Percentiles rank a stretch among this genome's conserved stretches.
Evolutionary conservation across 73 alveolate genomes (phyloP).

Genomic region (Paramecium biaurelia): DNA sequence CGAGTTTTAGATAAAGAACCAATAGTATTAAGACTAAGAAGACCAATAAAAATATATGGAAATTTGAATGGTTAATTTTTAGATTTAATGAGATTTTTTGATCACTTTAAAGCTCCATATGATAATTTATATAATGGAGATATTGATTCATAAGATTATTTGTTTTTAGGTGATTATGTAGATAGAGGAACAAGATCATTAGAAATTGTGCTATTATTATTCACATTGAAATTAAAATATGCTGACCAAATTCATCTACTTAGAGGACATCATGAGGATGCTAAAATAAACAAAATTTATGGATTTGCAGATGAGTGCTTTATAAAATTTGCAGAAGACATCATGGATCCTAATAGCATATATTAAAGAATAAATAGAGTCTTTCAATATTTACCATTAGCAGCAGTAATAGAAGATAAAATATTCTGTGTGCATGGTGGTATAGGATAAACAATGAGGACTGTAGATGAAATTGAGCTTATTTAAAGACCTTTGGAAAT

Average conservation of each 20-base stretch:
- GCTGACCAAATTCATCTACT: slow-evolving; percentile 70
- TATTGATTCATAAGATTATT: slow-evolving; percentile 67
- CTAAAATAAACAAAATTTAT: slow-evolving; percentile 74
- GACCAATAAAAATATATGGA: slow-evolving; percentile 89
- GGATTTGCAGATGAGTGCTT: slow-evolving; percentile 87
- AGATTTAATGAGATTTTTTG: slow-evolving; percentile 98
- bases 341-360: slow-evolving; percentile 74
- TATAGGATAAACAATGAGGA: slow-evolving; percentile 79
- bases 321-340: slow-evolving; percentile 74
- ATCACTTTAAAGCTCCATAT: slow-evolving; percentile 67
- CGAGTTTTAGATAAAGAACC: slow-evolving; percentile 48
- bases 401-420: slow-evolving; percentile 76
- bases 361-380: slow-evolving; percentile 80
- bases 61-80: slow-evolving; percentile 98
- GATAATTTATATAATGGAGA: slow-evolving; percentile 59
- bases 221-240: slow-evolving; percentile 66
- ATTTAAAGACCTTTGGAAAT: slow-evolving; percentile 81
- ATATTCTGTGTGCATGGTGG: slow-evolving; percentile 88
- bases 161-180: slow-evolving; percentile 85
- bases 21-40: neutral
- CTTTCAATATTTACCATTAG: slow-evolving; percentile 84
- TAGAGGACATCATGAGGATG: slow-evolving; percentile 87
- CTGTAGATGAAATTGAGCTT: slow-evolving; percentile 79
- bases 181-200: slow-evolving; percentile 85
- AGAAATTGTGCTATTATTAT: slow-evolving; percentile 72